Evolutionary conservation across 2,329 filamentous ascomycete genomes (phyloP).

Genomic region (Cylindrodendrum hubeiense): DNA sequence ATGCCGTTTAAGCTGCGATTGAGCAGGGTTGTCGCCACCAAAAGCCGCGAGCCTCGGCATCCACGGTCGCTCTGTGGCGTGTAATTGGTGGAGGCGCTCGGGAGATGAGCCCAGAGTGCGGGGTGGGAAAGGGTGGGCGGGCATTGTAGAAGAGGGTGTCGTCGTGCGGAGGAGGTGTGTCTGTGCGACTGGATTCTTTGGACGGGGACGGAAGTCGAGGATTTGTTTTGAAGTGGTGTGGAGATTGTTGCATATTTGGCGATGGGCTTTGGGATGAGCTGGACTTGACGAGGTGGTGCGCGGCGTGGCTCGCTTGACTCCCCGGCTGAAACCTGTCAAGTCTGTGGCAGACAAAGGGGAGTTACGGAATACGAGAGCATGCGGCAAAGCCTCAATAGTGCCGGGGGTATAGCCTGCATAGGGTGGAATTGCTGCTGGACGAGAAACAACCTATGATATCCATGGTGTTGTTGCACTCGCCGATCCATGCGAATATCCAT

Average conservation of each 20-base stretch:
- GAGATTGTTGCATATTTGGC: not conserved
- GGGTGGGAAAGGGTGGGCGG: constrained; percentile 9
- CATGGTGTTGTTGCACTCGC: not conserved
- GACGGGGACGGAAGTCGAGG: not conserved
- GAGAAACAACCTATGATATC: not conserved
- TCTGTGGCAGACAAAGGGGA: not conserved
- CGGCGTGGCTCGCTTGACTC: not conserved
- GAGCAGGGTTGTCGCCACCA: constrained; percentile 9
- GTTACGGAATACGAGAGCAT: not conserved
- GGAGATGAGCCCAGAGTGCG: constrained; percentile 25
- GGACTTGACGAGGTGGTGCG: not conserved
- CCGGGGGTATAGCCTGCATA: not conserved
- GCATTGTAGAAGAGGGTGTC: constrained; percentile 14
- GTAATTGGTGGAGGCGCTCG: constrained; percentile 21
- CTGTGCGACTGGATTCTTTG: not conserved
- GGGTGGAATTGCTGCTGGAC: not conserved
- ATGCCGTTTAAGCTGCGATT: not conserved
- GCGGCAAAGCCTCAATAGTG: not conserved
- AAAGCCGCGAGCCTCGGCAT: constrained; percentile 25
- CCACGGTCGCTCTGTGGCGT: constrained; percentile 14
- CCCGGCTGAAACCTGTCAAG: not conserved
- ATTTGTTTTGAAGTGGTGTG: not conserved
- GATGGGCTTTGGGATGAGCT: not conserved
- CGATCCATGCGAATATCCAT: not conserved
- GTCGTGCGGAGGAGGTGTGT: constrained; percentile 7